phyloP scores from a whole-genome alignment of 139 green algal species.

The Chlamydomonas sphaeroides region DNA sequence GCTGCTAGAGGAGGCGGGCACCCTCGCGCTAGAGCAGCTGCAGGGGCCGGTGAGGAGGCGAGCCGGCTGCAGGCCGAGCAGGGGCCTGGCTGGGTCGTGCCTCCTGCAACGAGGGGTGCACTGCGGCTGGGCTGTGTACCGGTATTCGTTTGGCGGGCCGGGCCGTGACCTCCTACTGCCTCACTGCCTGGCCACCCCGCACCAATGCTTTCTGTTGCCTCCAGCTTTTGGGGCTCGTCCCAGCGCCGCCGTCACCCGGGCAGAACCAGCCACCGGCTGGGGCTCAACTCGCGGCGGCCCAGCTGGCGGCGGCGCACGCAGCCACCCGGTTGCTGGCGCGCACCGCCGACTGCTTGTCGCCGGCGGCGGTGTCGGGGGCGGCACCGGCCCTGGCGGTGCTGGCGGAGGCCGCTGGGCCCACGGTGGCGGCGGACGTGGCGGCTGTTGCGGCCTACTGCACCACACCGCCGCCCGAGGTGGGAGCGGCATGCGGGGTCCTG shows the following conservation, averaged over 20 bases:
- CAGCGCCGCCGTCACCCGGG: no score
- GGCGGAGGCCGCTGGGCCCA: background rate
- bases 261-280: no score
- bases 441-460: background rate
- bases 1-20: background rate
- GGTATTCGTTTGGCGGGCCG: no score
- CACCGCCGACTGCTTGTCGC: background rate
- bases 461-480: slow-evolving; percentile 15
- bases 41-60: background rate
- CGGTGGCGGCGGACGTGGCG: slow-evolving; percentile 12
- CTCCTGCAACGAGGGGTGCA: no score
- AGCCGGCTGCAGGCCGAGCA: no score
- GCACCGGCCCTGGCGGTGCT: slow-evolving; percentile 3
- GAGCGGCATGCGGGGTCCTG: background rate
- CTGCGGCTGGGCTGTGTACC: no score
- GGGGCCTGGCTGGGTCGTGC: background rate
- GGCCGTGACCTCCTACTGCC: no score
- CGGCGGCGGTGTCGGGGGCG: background rate
- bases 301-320: background rate
- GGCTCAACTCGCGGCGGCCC: no score
- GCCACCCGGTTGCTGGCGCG: background rate
- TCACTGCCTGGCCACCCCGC: no score
- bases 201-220: background rate
- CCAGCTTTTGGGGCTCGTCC: no score
- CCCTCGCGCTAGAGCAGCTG: background rate